Evolutionary conservation across 179 eudicot species (phyloP).

Genomic region (Heliamphora ciliata): DNA sequence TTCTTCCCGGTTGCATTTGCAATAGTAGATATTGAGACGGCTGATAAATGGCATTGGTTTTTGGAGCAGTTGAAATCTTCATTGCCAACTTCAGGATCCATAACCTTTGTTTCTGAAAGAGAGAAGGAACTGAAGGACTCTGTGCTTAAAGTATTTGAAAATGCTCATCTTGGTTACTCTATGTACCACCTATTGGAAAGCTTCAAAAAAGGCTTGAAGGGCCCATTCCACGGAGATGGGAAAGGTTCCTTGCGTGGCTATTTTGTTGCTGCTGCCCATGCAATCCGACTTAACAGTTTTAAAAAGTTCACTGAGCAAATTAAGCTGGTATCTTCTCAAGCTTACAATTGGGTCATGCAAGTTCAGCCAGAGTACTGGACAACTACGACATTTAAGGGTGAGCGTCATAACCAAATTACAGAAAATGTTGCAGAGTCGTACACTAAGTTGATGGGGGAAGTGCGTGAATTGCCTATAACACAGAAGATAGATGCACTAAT

Average conservation of each 20-base stretch:
- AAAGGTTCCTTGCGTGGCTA: conserved; percentile 35
- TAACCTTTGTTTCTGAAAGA: conserved; percentile 46
- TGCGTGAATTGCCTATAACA: conserved; percentile 34
- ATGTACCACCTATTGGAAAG: conserved; percentile 44
- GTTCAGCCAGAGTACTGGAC: conserved; percentile 46
- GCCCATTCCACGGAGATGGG: conserved; percentile 55
- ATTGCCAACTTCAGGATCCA: conserved; percentile 27
- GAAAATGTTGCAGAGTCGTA: conserved; percentile 34
- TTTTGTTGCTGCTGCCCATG: conserved; percentile 47
- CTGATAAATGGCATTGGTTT: conserved; percentile 50
- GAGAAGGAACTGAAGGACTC: conserved; percentile 36
- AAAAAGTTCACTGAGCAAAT: conserved; percentile 37
- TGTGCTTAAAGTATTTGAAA: conserved; percentile 37
- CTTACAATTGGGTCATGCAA: conserved; percentile 48
- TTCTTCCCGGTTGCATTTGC: conserved; percentile 54
- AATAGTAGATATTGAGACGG: conserved; percentile 40
- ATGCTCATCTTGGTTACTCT: conserved; percentile 43
- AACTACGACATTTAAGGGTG: conserved; percentile 32
- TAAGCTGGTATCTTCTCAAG: conserved; percentile 36
- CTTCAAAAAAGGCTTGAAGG: conserved; percentile 40
- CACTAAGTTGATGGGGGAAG: conserved; percentile 32
- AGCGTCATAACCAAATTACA: conserved; percentile 34
- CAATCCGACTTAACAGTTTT: conserved; percentile 35
- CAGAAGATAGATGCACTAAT: conserved; percentile 45
- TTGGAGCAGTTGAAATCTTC: conserved; percentile 43